Conservation (phyloP, 225 moss, liverwort and hornwort species). For the Bryum argenteum region DNA sequence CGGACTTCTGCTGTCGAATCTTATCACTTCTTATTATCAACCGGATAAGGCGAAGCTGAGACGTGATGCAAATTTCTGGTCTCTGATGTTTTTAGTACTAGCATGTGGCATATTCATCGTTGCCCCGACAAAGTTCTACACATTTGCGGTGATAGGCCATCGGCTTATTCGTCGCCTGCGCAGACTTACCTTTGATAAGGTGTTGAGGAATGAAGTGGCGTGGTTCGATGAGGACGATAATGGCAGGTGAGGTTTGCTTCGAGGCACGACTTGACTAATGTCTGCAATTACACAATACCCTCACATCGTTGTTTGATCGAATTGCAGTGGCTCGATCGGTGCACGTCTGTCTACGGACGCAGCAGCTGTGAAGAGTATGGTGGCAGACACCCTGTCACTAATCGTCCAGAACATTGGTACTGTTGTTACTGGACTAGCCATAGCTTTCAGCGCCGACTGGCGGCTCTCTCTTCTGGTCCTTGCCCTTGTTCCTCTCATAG, state of each 20-base stretch:
- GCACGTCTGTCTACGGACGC: constrained; percentile 85
- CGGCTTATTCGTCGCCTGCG: constrained; percentile 75
- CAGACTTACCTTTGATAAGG: constrained; percentile 63
- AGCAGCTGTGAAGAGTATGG: constrained; percentile 74
- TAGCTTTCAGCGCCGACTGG: constrained; percentile 85
- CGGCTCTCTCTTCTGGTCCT: constrained; percentile 74
- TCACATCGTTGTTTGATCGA: not conserved
- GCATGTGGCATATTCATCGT: constrained; percentile 48
- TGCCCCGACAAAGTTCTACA: constrained; percentile 32
- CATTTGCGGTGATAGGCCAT: constrained; percentile 68
- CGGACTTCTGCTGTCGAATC: constrained; percentile 68
- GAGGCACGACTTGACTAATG: not conserved
- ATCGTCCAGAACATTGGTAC: constrained; percentile 72
- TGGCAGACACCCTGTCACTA: constrained; percentile 80
- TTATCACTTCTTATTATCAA: constrained; percentile 60
- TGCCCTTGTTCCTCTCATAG: constrained; percentile 78
- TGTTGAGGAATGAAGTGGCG: constrained; percentile 77
- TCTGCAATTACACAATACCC: not conserved
- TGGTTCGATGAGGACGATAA: constrained; percentile 86
- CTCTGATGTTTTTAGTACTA: constrained; percentile 72
- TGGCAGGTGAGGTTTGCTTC: constrained; percentile 59
- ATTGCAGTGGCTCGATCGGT: constrained; percentile 84
- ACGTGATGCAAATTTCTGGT: constrained; percentile 74
- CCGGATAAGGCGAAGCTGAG: constrained; percentile 52
- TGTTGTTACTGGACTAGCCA: constrained; percentile 55